Base-by-base conservation (phyloP, 495 filamentous ascomycete species). In the Penicillium atrosanguineum region DNA sequence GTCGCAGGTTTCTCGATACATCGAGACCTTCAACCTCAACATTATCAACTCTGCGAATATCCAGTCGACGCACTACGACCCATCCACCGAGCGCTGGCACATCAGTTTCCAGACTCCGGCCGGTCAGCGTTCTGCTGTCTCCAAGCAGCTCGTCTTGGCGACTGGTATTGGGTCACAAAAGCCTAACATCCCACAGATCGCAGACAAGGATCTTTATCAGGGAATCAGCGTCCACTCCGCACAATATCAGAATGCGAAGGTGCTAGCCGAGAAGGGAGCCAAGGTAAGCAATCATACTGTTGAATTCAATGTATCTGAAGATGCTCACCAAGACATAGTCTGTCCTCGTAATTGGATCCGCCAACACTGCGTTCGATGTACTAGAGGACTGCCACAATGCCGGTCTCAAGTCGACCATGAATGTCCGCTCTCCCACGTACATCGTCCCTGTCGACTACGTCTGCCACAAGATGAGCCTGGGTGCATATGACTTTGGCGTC, bases 351-450 rank as follows among this genome's bases (percentile, higher is more conserved):
- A 58, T 79, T 18, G 75, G 75, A 15, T 73, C 72, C 7, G 75
- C 69, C 14, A 80, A 80, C 50, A 78, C 74, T 16, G 74, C 63
- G 1, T 77, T 79, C 50, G 77, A 80, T 56, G 57, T 79, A 1
- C 66, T 74, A 0, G 69, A 72, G 42, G 73, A 79, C 48, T 75
- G 75, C 60, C 48, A 74, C 29, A 54, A 57, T 15, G 63, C 74
- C 2, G 64, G 68, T 7, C 59, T 75, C 15, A 29, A 61, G 12
- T 57, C 65, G 2, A 77, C 75, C 7, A 75, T 79, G 69, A 57
- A 74, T 7, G 73, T 73, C 45, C 56, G 65, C 43, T 64, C 60
- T 1, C 57, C 38, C 14, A 72, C 72, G 20, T 69, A 72, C 48
- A 54, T 77, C 16, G 14, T 76, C 11, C 72, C 61, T 0, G 15